Conservation (phyloP, 495 filamentous ascomycete species). For the Tetracladium setigerum region DNA sequence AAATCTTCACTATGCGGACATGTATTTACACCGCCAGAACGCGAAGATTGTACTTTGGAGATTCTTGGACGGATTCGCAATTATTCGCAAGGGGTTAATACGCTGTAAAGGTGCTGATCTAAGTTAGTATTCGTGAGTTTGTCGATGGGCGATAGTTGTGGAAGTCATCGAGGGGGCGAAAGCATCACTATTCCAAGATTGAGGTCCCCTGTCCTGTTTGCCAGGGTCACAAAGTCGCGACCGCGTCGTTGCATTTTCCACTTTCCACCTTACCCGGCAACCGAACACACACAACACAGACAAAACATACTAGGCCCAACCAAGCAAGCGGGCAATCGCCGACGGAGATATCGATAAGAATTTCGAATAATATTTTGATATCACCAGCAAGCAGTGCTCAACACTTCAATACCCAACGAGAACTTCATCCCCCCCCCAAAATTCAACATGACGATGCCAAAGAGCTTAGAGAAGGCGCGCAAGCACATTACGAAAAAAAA, state of each 20-base stretch:
- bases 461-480: conserved; percentile 66
- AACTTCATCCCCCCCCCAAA: neutral
- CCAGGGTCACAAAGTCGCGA: neutral
- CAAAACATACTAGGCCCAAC: neutral
- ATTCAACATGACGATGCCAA: conserved; percentile 44
- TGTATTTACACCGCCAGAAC: conserved; percentile 13
- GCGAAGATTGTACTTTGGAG: neutral
- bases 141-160: no score
- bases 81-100: neutral
- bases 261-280: neutral
- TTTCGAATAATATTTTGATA: neutral
- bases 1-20: conserved; percentile 12
- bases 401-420: neutral
- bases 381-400: no score
- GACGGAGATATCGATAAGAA: neutral
- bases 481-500: conserved; percentile 79
- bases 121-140: no score
- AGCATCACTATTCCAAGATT: no score
- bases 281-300: neutral
- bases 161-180: no score
- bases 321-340: neutral
- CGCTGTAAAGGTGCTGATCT: no score
- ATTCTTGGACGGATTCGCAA: no score
- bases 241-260: neutral
- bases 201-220: no score